Base-by-base conservation (phyloP, 2,329 filamentous ascomycete genomes). In the Epichloe scottii region DNA sequence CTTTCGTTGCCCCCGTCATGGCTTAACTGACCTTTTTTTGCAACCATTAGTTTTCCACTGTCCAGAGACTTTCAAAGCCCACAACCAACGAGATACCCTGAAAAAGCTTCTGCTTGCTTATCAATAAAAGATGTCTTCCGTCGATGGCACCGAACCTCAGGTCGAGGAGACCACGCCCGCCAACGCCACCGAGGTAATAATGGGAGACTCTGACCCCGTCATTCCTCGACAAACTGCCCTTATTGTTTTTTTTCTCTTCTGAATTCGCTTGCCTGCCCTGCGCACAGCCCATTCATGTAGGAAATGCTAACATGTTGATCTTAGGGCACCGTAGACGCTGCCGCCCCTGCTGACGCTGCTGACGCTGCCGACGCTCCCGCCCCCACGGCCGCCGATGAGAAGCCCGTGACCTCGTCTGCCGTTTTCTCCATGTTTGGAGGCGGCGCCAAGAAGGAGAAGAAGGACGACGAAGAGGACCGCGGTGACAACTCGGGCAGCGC, bases 401-500 rank as follows among this genome's bases (percentile, higher is more conserved):
- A 58, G 49, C 53, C 74, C 52, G 72, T 78, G 51, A 79, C 74
- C 56, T 75, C 76, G 17, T 80, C 80, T 8, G 77, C 79, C 60
- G 87, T 97, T 58, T 97, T 97, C 77, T 91, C 88, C 70, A 97
- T 98, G 93, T 98, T 98, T 66, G 93, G 93, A 61, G 93, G 93
- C 57, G 93, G 93, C 56, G 87, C 87, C 54, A 95, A 95, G 82
- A 97, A 95, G 77, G 88, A 93, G 75, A 90, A 89, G 79, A 95
- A 93, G 78, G 85, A 87, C 53, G 75, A 63, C 4, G 56, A 86
- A 34, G 87, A 87, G 64, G 89, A 87, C 60, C 84, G 82, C 57
- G 85, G 89, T 59, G 90, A 96, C 68, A 87, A 83, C 67, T 94
- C 88, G 58, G 90, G 90, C 63, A 89, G 87, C 68, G 85, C 87